Conservation (phyloP, 139 green algal species). For the Monoraphidium neglectum region DNA sequence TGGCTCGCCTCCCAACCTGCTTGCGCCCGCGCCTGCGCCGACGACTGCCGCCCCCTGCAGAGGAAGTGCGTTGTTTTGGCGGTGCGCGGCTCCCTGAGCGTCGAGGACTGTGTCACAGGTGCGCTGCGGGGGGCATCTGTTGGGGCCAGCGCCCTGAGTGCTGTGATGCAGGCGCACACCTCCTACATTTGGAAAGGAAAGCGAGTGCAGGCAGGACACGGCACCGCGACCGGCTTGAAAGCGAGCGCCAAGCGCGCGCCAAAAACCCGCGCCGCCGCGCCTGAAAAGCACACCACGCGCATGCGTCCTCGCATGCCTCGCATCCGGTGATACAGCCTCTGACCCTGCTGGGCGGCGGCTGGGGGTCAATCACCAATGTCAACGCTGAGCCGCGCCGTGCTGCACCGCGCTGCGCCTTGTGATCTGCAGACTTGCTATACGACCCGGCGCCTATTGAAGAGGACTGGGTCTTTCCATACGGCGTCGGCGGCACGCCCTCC, state of each 20-base stretch:
- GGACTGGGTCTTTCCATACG: slow-evolving; percentile 5
- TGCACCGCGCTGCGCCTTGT: not conserved
- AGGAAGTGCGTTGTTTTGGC: slow-evolving; percentile 29
- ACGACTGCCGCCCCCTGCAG: no score
- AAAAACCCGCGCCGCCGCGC: no score
- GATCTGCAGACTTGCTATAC: slow-evolving; percentile 24
- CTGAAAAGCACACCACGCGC: no score
- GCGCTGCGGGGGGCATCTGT: not conserved
- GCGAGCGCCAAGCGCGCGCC: no score
- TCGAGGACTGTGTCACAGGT: slow-evolving; percentile 46
- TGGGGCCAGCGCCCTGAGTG: not conserved
- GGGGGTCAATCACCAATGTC: not conserved
- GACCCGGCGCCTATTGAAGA: slow-evolving; percentile 24
- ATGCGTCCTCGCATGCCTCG: no score
- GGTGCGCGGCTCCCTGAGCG: slow-evolving; percentile 40
- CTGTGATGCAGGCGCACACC: no score
- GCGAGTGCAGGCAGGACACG: no score
- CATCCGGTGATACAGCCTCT: no score
- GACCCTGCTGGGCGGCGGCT: not conserved
- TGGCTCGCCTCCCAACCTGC: no score
- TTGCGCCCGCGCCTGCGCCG: no score
- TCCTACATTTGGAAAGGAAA: no score
- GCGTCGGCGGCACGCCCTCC: not conserved
- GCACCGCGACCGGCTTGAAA: no score
- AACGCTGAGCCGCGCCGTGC: not conserved